Conservation (phyloP, 306 rosid genomes). For the Geum urbanum region DNA sequence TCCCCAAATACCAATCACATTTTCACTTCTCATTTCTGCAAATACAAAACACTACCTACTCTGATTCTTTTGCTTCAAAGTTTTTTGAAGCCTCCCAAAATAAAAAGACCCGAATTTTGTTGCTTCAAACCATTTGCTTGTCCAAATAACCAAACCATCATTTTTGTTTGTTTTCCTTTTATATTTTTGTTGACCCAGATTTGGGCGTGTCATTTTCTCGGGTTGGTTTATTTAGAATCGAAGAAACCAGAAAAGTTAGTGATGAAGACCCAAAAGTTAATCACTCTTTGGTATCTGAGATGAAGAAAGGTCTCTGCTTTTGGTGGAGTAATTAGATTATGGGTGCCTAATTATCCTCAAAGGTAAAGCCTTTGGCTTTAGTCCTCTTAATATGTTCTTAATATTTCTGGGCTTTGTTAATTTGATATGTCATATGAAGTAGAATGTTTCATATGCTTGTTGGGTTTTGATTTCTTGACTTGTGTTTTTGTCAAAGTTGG, state of each 20-base stretch:
- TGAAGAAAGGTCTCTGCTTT: constrained; percentile 35
- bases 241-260: constrained; percentile 7
- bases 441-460: constrained; percentile 29
- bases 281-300: constrained; percentile 24
- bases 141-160: not conserved
- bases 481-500: constrained; percentile 40
- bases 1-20: not conserved
- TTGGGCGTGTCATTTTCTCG: constrained; percentile 35
- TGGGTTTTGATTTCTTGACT: constrained; percentile 36
- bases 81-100: not conserved
- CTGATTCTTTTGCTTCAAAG: not conserved
- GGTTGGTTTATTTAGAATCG: constrained; percentile 9
- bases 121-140: constrained; percentile 18
- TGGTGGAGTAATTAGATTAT: constrained; percentile 34
- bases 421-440: not conserved
- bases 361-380: constrained; percentile 36
- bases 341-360: constrained; percentile 27
- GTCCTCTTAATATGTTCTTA: constrained; percentile 3
- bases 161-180: not conserved
- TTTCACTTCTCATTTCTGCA: not conserved
- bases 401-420: not conserved
- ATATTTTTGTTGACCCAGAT: constrained; percentile 30
- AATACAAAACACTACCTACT: not conserved
- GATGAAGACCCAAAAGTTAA: constrained; percentile 1
- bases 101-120: constrained; percentile 20